Base-by-base conservation (phyloP, 768 basidiomycete genomes). In the Tricholoma saponaceum region DNA sequence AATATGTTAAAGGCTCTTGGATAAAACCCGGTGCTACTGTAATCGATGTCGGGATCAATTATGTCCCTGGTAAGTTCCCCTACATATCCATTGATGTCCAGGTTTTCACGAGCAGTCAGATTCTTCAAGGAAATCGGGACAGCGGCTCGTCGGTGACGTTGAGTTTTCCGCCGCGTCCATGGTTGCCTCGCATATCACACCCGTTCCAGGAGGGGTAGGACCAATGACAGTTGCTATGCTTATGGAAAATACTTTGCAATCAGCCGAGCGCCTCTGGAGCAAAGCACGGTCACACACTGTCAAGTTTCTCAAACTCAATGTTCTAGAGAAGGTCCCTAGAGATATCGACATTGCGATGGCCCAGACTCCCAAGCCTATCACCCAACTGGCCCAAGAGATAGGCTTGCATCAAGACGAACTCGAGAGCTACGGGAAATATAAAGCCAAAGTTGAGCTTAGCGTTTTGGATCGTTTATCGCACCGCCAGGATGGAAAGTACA, bases 181-280 rank as follows among this genome's bases (percentile, higher is more conserved):
- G 46, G 84, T 89, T 58, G 96, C 97, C 1, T 90, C 92, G 1
- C 76, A 89, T 73, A 97, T 99, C 66, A 99, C 97, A 0, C 97
- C 97, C 20, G 97, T 99, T 23, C 97, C 97, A 0, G 97, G 97
- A 71, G 97, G 97, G 57, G 97, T 99, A 53, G 97, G 97, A 12
- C 97, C 97, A n/a, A 97, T 98, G 95, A 99, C 97, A 13, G 97
- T 99, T 57, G 97, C 97, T 20, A 81, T 98, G 78, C 85, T 99
- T 61, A 98, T 99, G 95, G 83, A 86, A 67, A 99, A 98, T 74
- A 96, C 95, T 1, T 76, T 93, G 62, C 76, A 80, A 61, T 89
- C 93, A 50, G 95, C 95, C 22, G 82, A 90, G 70, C 85, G 91
- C 52, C 80, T 85, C 52, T 95, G 90, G 82, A 83, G 89, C 62